Conservation (phyloP, 176 grass and related monocot species). For the Alloteropsis semialata region DNA sequence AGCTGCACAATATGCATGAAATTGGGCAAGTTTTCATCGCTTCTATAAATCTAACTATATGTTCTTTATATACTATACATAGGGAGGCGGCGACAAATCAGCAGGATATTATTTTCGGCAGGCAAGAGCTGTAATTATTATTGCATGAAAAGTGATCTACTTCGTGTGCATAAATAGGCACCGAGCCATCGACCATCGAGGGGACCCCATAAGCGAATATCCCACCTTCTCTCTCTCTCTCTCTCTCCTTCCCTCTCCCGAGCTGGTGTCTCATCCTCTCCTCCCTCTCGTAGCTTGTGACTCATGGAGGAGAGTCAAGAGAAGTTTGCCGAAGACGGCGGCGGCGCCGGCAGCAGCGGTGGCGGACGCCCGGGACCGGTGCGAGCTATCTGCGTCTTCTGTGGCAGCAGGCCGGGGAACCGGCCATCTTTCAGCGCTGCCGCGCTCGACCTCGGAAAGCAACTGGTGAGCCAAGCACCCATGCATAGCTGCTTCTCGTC, state of each 20-base stretch:
- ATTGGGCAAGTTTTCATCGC: no score
- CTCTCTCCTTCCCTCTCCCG: not conserved
- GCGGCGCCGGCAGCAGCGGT: not conserved
- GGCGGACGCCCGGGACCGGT: constrained; percentile 17
- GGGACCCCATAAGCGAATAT: not conserved
- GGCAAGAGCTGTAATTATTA: not conserved
- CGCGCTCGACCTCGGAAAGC: constrained; percentile 76
- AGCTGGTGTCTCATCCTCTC: not conserved
- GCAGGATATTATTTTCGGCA: not conserved
- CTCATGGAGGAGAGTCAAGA: constrained; percentile 50
- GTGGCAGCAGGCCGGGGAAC: constrained; percentile 76
- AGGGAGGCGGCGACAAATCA: not conserved
- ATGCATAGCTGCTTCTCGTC: not conserved
- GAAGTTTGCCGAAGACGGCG: not conserved
- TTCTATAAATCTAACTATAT: no score
- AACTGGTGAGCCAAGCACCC: constrained; percentile 47
- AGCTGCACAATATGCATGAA: no score
- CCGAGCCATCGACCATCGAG: not conserved
- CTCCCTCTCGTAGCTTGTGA: not conserved
- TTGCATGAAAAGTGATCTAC: not conserved
- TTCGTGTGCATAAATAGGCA: constrained; percentile 37
- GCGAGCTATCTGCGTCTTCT: constrained; percentile 80
- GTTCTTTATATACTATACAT: not conserved
- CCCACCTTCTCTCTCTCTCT: not conserved
- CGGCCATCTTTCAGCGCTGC: constrained; percentile 75